Evolutionary conservation across 495 filamentous ascomycete species (phyloP).

Genomic region (Tuber microsphaerosporum): DNA sequence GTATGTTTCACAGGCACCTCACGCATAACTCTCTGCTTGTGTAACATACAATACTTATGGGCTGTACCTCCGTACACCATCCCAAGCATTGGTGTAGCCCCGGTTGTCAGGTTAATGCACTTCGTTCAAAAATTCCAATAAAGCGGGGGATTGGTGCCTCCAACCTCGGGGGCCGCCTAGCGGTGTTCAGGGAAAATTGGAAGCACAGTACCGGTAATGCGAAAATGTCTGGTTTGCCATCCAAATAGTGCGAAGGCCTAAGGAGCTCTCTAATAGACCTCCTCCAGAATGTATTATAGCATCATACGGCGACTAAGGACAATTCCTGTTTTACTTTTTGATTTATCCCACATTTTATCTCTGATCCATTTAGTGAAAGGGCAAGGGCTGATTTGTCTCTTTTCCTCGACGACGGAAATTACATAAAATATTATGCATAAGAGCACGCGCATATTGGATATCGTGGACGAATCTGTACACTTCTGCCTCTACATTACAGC

Average conservation of each 20-base stretch:
- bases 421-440: constrained; percentile 1
- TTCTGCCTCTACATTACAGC: not conserved
- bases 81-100: not conserved
- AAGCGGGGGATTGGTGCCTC: not conserved
- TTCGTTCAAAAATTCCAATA: not conserved
- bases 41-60: too few relatives aligned
- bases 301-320: too few relatives aligned
- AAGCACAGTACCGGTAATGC: not conserved
- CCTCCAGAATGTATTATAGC: not conserved
- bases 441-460: not conserved
- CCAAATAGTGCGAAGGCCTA: not conserved
- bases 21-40: too few relatives aligned
- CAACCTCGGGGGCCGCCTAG: not conserved
- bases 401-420: not conserved
- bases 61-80: not conserved
- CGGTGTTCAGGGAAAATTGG: not conserved
- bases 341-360: not conserved
- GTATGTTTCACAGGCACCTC: too few relatives aligned
- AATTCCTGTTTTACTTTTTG: not conserved
- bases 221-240: not conserved
- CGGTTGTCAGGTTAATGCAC: not conserved
- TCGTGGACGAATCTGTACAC: not conserved
- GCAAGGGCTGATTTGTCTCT: not conserved
- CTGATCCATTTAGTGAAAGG: not conserved
- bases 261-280: not conserved